Conservation (phyloP, 2,329 filamentous ascomycete species). For the Neophaeococcomyces aloes region DNA sequence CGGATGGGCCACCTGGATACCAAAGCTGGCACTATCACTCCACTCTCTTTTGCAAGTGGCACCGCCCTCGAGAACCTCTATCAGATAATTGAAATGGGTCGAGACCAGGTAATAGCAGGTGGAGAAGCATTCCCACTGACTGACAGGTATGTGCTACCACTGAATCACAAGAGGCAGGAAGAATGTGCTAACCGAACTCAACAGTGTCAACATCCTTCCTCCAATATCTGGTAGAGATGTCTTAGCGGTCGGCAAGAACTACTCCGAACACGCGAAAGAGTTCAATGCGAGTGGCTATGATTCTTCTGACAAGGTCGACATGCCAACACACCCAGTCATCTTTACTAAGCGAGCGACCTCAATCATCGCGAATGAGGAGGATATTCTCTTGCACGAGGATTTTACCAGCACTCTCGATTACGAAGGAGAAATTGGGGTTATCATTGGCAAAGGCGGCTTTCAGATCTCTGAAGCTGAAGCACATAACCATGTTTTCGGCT, state of each 20-base stretch:
- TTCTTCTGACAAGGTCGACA: constrained; percentile 46
- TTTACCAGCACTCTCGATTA: constrained; percentile 46
- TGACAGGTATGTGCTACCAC: constrained; percentile 7
- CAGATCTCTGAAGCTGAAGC: constrained; percentile 37
- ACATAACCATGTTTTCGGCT: constrained; percentile 45
- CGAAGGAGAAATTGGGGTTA: constrained; percentile 48
- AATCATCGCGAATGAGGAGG: constrained; percentile 39
- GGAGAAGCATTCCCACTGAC: constrained; percentile 25
- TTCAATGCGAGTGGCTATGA: constrained; percentile 48
- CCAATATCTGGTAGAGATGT: constrained; percentile 19
- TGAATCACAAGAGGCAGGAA: neutral
- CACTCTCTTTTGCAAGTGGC: constrained; percentile 38
- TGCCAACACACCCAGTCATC: constrained; percentile 29
- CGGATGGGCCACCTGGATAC: constrained; percentile 36
- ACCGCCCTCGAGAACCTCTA: constrained; percentile 39
- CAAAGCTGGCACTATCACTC: constrained; percentile 29
- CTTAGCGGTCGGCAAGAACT: constrained; percentile 36
- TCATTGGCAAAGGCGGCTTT: constrained; percentile 42
- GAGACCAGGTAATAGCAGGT: constrained; percentile 29
- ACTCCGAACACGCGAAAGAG: constrained; percentile 46
- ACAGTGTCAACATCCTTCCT: constrained; percentile 32
- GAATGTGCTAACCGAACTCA: constrained; percentile 10
- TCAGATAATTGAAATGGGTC: constrained; percentile 42
- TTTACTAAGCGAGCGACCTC: constrained; percentile 30
- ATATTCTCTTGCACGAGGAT: constrained; percentile 36